Percentiles rank a stretch among this genome's conserved stretches.
Evolutionary conservation across 345 rosid species (phyloP).

Genomic region (Corymbia maculata): DNA sequence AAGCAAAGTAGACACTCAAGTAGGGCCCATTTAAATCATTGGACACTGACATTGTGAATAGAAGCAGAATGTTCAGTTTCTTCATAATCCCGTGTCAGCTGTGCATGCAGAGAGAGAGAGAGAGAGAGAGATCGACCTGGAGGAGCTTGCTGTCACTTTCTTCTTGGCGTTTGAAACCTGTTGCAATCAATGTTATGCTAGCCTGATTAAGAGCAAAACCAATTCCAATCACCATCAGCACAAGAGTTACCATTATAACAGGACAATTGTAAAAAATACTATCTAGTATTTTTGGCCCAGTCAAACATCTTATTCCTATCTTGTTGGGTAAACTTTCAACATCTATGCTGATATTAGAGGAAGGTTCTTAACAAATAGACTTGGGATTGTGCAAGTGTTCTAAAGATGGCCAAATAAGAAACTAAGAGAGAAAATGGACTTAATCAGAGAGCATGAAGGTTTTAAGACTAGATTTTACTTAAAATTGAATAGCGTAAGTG

Average conservation of each 20-base stretch:
- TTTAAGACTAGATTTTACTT: not conserved
- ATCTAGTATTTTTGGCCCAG: not conserved
- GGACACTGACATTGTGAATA: not conserved
- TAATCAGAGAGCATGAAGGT: not conserved
- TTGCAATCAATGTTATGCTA: slow-evolving; percentile 85
- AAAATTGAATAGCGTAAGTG: not conserved
- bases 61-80: not conserved
- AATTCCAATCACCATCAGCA: not conserved
- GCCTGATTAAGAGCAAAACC: slow-evolving; percentile 26
- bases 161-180: slow-evolving; percentile 90
- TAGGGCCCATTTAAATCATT: not conserved
- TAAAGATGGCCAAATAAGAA: not conserved
- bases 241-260: not conserved
- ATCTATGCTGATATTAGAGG: not conserved
- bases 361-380: not conserved
- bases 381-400: not conserved
- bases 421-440: not conserved
- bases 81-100: slow-evolving; percentile 19
- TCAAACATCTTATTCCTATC: not conserved
- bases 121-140: slow-evolving; percentile 35
- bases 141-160: slow-evolving; percentile 57
- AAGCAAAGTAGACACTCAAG: not conserved
- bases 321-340: not conserved
- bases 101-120: not conserved
- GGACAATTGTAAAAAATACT: not conserved